Percentiles rank a stretch among this genome's conserved stretches.
Evolutionary conservation across 345 rosid genomes (phyloP).

Genomic region (Crucihimalaya himalaica): DNA sequence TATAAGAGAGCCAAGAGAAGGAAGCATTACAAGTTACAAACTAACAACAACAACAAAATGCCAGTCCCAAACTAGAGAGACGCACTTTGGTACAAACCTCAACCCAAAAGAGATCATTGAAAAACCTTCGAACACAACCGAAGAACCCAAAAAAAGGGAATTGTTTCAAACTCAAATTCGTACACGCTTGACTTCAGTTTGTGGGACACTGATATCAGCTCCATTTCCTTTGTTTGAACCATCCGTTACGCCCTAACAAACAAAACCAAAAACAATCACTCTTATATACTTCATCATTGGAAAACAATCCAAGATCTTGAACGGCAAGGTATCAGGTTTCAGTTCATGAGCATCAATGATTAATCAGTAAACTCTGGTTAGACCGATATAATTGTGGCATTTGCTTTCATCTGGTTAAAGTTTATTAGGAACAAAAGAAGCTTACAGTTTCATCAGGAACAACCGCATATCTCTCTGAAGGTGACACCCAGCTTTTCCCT

Average conservation of each 20-base stretch:
- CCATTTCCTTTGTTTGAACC: constrained; percentile 48
- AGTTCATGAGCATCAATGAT: not conserved
- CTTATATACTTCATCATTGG: not conserved
- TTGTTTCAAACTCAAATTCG: constrained; percentile 43
- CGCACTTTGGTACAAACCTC: not conserved
- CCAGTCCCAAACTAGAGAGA: constrained; percentile 14
- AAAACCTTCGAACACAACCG: not conserved
- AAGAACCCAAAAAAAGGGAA: not conserved
- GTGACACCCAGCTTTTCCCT: constrained; percentile 92
- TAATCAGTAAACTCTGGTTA: not conserved
- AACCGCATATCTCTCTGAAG: constrained; percentile 86
- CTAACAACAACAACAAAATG: not conserved
- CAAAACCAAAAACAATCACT: not conserved
- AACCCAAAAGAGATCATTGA: constrained; percentile 12
- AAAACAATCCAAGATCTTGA: constrained; percentile 3
- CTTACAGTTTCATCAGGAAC: constrained; percentile 90
- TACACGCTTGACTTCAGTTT: constrained; percentile 65
- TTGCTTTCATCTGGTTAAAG: not conserved
- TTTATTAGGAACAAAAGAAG: not conserved
- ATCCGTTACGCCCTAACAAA: constrained; percentile 48
- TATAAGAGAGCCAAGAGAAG: not conserved
- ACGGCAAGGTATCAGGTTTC: not conserved
- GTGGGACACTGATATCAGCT: constrained; percentile 74
- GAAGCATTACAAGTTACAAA: constrained; percentile 15
- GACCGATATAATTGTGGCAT: not conserved